Percentiles rank a stretch among this genome's conserved stretches.
Evolutionary conservation across 2,329 filamentous ascomycete genomes (phyloP).

Genomic region (Paramyrothecium sp.): DNA sequence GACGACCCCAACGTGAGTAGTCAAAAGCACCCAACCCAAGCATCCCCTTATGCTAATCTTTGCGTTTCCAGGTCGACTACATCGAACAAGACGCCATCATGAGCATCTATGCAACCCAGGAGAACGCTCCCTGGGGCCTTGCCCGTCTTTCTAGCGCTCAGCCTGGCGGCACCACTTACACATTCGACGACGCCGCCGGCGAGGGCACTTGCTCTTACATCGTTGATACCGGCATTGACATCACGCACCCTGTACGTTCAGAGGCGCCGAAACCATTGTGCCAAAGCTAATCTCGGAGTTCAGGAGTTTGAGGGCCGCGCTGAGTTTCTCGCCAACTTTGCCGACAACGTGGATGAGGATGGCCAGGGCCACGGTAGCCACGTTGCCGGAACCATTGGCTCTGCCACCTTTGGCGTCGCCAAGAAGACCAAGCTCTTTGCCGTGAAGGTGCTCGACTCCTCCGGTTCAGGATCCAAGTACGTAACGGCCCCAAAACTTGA

Average conservation of each 20-base stretch:
- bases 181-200: slow-evolving; percentile 35
- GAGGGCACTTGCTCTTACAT: slow-evolving; percentile 41
- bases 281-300: slow-evolving; percentile 4
- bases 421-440: slow-evolving; percentile 43
- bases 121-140: slow-evolving; percentile 37
- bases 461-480: slow-evolving; percentile 18
- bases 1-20: slow-evolving; percentile 21
- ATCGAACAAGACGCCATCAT: slow-evolving; percentile 39
- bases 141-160: slow-evolving; percentile 32
- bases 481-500: neutral
- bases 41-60: neutral
- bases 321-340: slow-evolving; percentile 34
- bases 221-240: slow-evolving; percentile 42
- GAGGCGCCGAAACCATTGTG: neutral
- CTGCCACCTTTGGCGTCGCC: slow-evolving; percentile 41
- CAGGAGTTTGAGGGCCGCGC: slow-evolving; percentile 42
- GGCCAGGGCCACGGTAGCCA: slow-evolving; percentile 48
- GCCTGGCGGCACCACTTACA: slow-evolving; percentile 26
- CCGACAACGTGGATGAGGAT: slow-evolving; percentile 32
- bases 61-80: slow-evolving; percentile 24
- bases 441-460: slow-evolving; percentile 57
- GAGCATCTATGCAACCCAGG: slow-evolving; percentile 51
- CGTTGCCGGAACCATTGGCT: slow-evolving; percentile 43
- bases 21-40: neutral
- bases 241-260: slow-evolving; percentile 29